Evolutionary conservation across 1,284 basidiomycete genomes (phyloP), one percentile per base, ranked within the genome.

Genomic region (Ustilago vetiveriae): DNA sequence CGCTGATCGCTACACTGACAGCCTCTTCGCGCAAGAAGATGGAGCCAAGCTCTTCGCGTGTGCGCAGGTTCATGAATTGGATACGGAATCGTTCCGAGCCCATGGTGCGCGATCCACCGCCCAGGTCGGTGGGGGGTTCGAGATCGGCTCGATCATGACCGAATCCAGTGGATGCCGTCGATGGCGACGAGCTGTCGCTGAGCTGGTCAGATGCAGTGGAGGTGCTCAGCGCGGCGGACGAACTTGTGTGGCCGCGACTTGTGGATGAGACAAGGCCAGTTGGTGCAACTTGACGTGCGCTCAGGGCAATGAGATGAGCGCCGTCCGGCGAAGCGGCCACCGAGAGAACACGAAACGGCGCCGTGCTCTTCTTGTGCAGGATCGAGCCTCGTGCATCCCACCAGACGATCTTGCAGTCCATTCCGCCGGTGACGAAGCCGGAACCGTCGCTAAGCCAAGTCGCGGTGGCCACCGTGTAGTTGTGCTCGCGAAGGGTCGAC

Each of bases 251-350:
- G 24, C 43, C 49, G 32, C 55, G 44, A 22, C 42, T 43, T 13
- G 51, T 39, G 14, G 57, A 44, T 6, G 50, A 40, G 5, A 48
- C 16, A 10, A 58, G 38, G 4, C 46, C 32, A 8, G 53, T 36
- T 23, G 37, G 36, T 6, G 48, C 66, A 16, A 72, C 53, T 30
- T 67, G 51, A 13, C 66, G 57, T 19, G 51, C 46, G 41, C 71
- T 93, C 41, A 93, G 87, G 16, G 90, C 90, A 23, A 98, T 88
- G 49, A 98, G 85, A 53, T 89, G 88, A 53, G 87, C 86, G 65
- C 89, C 88, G 82, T 97, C 92, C 13, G 93, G 92, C 13, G 94
- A 90, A 64, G 97, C 86, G 44, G 90, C 89, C 72, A 97, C 88
- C 79, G 94, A 92, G 14, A 90, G 89, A 69, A 98, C 86, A 60